These are phyloP conservation scores for Chrysoporthe deuterocubensis DNA, from an alignment of 2,329 filamentous ascomycete genomes.

Conservation along the genomic window DNA sequence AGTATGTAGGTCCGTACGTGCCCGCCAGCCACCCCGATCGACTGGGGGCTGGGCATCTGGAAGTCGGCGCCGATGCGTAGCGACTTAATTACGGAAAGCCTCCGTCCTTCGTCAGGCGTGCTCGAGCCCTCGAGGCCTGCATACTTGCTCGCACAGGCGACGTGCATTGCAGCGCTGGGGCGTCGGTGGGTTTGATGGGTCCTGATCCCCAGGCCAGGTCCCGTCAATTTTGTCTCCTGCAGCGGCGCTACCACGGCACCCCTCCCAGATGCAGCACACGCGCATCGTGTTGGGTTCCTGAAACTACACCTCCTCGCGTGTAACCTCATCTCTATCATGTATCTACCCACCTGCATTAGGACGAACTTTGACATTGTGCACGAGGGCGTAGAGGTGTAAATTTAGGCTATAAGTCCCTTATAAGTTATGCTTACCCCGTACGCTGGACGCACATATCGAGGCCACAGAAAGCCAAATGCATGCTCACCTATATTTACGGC, in stretches of 20 bases:
- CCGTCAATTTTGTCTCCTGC: conserved; percentile 22
- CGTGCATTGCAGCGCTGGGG: conserved; percentile 6
- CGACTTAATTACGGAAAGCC: neutral
- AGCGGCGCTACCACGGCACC: conserved; percentile 26
- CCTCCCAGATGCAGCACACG: conserved; percentile 26
- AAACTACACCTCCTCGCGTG: conserved; percentile 20
- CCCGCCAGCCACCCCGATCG: neutral
- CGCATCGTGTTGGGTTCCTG: conserved; percentile 26
- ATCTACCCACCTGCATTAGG: conserved; percentile 25
- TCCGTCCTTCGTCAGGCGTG: neutral
- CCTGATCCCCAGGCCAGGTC: conserved; percentile 15
- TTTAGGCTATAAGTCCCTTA: neutral
- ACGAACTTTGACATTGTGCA: conserved; percentile 10
- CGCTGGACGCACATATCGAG: neutral
- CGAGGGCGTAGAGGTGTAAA: neutral
- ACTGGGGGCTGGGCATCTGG: neutral
- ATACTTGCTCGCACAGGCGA: neutral
- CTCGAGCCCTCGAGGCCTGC: neutral
- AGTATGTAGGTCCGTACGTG: neutral
- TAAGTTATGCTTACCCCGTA: neutral
- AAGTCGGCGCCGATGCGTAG: neutral
- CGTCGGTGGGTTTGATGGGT: conserved; percentile 19
- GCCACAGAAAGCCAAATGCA: neutral
- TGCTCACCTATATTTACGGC: neutral
- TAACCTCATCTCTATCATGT: conserved; percentile 26